Conservation (phyloP, 805 yeast genomes). For the Monosporozyma siamensis region DNA sequence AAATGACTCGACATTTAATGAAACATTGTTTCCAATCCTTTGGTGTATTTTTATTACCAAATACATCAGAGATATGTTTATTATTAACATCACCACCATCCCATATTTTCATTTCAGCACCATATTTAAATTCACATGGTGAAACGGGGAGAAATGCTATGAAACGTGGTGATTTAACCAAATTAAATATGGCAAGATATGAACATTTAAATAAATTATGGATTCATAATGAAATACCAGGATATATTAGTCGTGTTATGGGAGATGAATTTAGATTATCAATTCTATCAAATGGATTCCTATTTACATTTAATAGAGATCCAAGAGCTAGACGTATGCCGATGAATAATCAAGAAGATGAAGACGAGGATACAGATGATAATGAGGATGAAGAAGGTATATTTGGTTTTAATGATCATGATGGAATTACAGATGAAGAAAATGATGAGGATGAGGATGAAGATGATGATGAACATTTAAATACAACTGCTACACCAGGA, state of each 20-base stretch:
- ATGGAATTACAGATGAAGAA: slow-evolving; percentile 16
- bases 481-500: slow-evolving; percentile 7
- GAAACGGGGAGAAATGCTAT: slow-evolving; percentile 53
- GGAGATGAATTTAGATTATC: slow-evolving; percentile 29
- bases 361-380: slow-evolving; percentile 18
- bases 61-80: slow-evolving; percentile 27
- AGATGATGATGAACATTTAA: too few species aligned
- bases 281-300: slow-evolving; percentile 21
- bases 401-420: slow-evolving; percentile 4
- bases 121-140: slow-evolving; percentile 68
- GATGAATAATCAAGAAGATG: slow-evolving; percentile 14
- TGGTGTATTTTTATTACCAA: slow-evolving; percentile 32
- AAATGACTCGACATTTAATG: slow-evolving; percentile 24
- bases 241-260: slow-evolving; percentile 35
- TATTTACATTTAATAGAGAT: slow-evolving; percentile 22
- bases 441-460: slow-evolving; percentile 12
- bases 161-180: slow-evolving; percentile 47
- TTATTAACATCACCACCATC: slow-evolving; percentile 29
- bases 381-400: slow-evolving; percentile 7
- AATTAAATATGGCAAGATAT: slow-evolving; percentile 44
- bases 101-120: slow-evolving; percentile 41
- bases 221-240: slow-evolving; percentile 50
- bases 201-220: slow-evolving; percentile 48
- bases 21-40: slow-evolving; percentile 28
- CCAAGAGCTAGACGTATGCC: slow-evolving; percentile 17